These are phyloP conservation scores for Thalassiosira oceanica DNA, from an alignment of 352 stramenopile genomes.

Conservation along the genomic window DNA sequence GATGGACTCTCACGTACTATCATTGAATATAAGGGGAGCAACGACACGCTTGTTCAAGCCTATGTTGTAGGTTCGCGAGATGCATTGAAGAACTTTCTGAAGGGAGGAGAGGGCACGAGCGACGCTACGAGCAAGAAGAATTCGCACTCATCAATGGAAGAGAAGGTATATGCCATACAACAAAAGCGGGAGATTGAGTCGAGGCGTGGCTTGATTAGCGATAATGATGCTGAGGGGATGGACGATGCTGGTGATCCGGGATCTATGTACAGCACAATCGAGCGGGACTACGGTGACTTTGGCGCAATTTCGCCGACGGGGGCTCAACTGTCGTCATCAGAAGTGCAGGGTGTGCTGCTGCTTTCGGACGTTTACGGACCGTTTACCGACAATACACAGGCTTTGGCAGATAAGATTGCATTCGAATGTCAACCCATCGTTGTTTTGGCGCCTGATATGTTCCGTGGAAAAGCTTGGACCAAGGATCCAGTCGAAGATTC, in stretches of 20 bases:
- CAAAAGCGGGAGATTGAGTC: slow-evolving; percentile 57
- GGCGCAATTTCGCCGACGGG: slow-evolving; percentile 68
- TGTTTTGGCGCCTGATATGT: slow-evolving; percentile 76
- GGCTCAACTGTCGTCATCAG: slow-evolving; percentile 65
- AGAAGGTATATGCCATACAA: slow-evolving; percentile 71
- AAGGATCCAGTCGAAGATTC: slow-evolving; percentile 23
- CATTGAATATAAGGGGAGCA: slow-evolving; percentile 73
- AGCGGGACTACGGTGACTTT: slow-evolving; percentile 76
- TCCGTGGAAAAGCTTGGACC: slow-evolving; percentile 68
- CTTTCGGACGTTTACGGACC: slow-evolving; percentile 74
- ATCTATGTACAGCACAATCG: slow-evolving; percentile 52
- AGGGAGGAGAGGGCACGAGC: slow-evolving; percentile 25
- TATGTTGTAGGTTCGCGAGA: slow-evolving; percentile 70
- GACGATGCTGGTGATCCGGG: slow-evolving; percentile 61
- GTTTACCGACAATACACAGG: slow-evolving; percentile 65
- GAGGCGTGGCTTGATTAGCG: slow-evolving; percentile 28
- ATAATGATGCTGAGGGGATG: slow-evolving; percentile 43
- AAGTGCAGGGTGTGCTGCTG: slow-evolving; percentile 76
- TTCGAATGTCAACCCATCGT: slow-evolving; percentile 81
- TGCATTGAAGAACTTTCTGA: slow-evolving; percentile 64
- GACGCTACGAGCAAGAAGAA: neutral
- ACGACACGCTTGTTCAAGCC: slow-evolving; percentile 61
- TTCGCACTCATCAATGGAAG: slow-evolving; percentile 42
- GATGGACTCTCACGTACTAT: slow-evolving; percentile 66
- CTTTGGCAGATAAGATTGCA: slow-evolving; percentile 78